Evolutionary conservation across 140 eudicot species (phyloP).

Genomic region (Cichorium intybus): DNA sequence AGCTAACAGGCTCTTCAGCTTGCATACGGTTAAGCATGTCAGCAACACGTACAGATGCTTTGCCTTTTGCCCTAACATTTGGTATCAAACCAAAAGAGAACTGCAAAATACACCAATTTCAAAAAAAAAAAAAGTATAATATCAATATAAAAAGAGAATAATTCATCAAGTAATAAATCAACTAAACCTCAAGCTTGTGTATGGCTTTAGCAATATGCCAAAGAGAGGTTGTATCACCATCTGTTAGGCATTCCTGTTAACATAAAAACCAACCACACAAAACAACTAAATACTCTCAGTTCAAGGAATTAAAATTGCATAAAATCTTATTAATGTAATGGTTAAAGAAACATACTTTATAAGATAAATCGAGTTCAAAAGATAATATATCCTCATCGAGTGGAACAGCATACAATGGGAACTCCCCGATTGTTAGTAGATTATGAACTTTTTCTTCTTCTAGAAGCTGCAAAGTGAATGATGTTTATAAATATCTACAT

Average conservation of each 20-base stretch:
- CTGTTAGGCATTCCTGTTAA: slow-evolving; percentile 74
- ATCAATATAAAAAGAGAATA: slow-evolving; percentile 1
- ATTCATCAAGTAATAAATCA: slow-evolving; percentile 7
- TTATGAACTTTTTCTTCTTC: slow-evolving; percentile 90
- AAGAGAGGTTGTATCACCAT: slow-evolving; percentile 83
- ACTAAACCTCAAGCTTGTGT: slow-evolving; percentile 92
- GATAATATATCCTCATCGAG: slow-evolving; percentile 89
- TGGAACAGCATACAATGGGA: slow-evolving; percentile 75
- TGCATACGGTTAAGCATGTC: slow-evolving; percentile 89
- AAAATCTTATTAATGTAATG: not conserved
- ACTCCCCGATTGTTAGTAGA: slow-evolving; percentile 87
- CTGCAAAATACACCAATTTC: slow-evolving; percentile 42
- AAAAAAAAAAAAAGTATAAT: slow-evolving; percentile 12
- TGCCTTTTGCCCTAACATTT: slow-evolving; percentile 97
- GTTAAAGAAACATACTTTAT: slow-evolving; percentile 47
- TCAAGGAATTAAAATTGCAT: not conserved
- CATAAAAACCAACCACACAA: not conserved
- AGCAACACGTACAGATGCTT: slow-evolving; percentile 84
- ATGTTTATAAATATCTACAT: not conserved
- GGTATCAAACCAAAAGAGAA: slow-evolving; percentile 87
- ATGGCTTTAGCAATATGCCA: slow-evolving; percentile 98
- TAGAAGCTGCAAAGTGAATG: slow-evolving; percentile 53
- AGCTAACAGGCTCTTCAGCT: slow-evolving; percentile 87
- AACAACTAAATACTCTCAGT: not conserved
- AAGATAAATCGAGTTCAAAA: slow-evolving; percentile 85